A percentile compares a stretch with the other conserved stretches of the same genome.
Conservation (phyloP, 352 stramenopile species). For the Globisporangium iwayamae region DNA sequence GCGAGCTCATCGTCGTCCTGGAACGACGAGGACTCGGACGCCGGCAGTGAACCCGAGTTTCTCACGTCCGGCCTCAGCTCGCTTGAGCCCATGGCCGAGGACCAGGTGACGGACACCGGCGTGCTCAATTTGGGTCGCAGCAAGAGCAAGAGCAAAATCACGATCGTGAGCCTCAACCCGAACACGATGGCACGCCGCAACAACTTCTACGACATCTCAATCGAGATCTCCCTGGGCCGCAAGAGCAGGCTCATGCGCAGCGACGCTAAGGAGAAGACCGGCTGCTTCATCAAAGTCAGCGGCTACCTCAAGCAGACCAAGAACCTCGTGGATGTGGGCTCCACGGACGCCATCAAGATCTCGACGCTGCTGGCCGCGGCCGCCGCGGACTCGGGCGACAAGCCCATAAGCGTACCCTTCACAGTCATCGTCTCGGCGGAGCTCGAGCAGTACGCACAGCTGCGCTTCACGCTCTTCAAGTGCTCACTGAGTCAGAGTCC, state of each 20-base stretch:
- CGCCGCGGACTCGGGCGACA: slow-evolving; percentile 12
- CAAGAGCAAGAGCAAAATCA: slow-evolving; percentile 20
- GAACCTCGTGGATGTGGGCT: slow-evolving; percentile 46
- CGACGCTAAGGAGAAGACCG: slow-evolving; percentile 40
- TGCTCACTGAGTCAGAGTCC: slow-evolving; percentile 40
- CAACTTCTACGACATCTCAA: slow-evolving; percentile 42
- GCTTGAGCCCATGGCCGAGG: slow-evolving; percentile 21
- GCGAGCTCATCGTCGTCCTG: slow-evolving; percentile 24
- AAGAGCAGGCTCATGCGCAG: slow-evolving; percentile 46
- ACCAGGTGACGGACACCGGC: slow-evolving; percentile 7
- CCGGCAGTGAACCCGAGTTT: slow-evolving; percentile 9
- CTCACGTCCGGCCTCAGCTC: slow-evolving; percentile 4
- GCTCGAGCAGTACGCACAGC: slow-evolving; percentile 54
- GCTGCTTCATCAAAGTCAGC: slow-evolving; percentile 52
- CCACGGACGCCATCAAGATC: slow-evolving; percentile 59
- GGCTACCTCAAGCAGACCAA: slow-evolving; percentile 44
- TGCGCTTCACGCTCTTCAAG: slow-evolving; percentile 66
- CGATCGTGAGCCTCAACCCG: slow-evolving; percentile 19
- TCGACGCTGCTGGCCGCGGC: slow-evolving; percentile 37
- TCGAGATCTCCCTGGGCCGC: slow-evolving; percentile 53
- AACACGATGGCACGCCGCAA: slow-evolving; percentile 8
- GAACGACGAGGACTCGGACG: slow-evolving; percentile 19
- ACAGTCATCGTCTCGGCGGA: slow-evolving; percentile 51
- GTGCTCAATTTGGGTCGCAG: slow-evolving; percentile 2
- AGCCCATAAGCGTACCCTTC: slow-evolving; percentile 45